Conservation (phyloP, 2,329 filamentous ascomycete species). For the Fusarium proliferatum region DNA sequence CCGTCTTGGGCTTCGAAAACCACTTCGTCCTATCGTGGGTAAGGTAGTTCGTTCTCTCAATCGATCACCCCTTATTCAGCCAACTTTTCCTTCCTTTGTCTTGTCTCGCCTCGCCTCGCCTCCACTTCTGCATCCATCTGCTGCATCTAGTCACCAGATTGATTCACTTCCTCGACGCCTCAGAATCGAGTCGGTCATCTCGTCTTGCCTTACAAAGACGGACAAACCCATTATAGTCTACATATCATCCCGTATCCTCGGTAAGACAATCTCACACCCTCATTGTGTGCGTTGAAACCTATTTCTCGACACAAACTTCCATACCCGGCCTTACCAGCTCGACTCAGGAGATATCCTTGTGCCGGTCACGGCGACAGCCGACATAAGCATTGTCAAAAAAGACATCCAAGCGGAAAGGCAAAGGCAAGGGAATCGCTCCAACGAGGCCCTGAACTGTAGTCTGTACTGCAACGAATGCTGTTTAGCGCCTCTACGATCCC, state of each 20-base stretch:
- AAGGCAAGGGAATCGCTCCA: constrained; percentile 16
- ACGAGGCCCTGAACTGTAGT: constrained; percentile 22
- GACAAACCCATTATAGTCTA: constrained; percentile 23
- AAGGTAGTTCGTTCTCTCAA: constrained; percentile 1
- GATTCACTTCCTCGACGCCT: constrained; percentile 21
- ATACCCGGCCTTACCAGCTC: constrained; percentile 15
- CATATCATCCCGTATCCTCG: background rate
- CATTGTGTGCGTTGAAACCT: background rate
- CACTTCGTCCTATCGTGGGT: background rate
- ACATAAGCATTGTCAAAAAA: constrained; percentile 3
- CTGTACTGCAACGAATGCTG: constrained; percentile 42
- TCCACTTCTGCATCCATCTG: constrained; percentile 28
- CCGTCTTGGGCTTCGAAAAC: constrained; percentile 12
- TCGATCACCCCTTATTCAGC: constrained; percentile 2
- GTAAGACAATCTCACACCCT: constrained; percentile 32
- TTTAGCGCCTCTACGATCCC: constrained; percentile 46
- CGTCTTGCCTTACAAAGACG: constrained; percentile 14
- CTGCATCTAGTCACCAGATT: constrained; percentile 18
- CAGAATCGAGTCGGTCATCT: constrained; percentile 8
- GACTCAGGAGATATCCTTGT: constrained; percentile 14
- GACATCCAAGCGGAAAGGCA: constrained; percentile 11
- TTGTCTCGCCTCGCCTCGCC: constrained; percentile 4
- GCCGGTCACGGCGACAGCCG: constrained; percentile 27
- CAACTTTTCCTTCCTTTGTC: background rate
- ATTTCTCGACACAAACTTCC: background rate